phyloP scores from a whole-genome alignment of 345 rosid species.

The Rhodomyrtus tomentosa region DNA sequence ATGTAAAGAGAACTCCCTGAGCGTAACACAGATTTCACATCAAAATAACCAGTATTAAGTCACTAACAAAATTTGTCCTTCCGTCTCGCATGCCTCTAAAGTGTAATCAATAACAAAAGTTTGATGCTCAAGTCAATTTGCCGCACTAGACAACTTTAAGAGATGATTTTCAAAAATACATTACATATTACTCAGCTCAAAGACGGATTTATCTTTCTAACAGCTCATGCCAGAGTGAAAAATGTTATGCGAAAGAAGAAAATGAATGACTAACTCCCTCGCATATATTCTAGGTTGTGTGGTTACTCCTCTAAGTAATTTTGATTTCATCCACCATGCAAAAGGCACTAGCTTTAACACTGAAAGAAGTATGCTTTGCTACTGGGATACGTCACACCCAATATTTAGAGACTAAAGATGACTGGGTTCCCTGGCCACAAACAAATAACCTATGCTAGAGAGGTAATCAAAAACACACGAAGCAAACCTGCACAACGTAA shows the following conservation, averaged over 20 bases:
- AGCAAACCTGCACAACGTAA: conserved; percentile 93
- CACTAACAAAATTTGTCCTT: neutral
- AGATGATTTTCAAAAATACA: neutral
- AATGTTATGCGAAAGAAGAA: neutral
- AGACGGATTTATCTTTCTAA: neutral
- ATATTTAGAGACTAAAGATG: neutral
- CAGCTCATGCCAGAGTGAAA: neutral
- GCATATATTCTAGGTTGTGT: neutral
- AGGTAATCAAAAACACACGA: neutral
- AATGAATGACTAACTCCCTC: neutral
- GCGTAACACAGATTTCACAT: neutral
- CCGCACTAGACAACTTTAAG: neutral
- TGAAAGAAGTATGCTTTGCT: neutral
- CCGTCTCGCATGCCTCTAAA: neutral
- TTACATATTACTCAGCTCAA: neutral
- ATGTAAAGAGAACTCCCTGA: neutral
- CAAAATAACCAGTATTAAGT: neutral
- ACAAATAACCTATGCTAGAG: neutral
- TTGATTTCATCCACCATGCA: neutral
- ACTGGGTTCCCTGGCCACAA: neutral
- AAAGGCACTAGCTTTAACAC: neutral
- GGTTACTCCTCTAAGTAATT: neutral
- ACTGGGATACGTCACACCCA: neutral
- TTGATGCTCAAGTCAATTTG: neutral
- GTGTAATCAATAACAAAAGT: neutral